Evolutionary conservation across 768 basidiomycete genomes (phyloP).

Genomic region (Serendipita sp.): DNA sequence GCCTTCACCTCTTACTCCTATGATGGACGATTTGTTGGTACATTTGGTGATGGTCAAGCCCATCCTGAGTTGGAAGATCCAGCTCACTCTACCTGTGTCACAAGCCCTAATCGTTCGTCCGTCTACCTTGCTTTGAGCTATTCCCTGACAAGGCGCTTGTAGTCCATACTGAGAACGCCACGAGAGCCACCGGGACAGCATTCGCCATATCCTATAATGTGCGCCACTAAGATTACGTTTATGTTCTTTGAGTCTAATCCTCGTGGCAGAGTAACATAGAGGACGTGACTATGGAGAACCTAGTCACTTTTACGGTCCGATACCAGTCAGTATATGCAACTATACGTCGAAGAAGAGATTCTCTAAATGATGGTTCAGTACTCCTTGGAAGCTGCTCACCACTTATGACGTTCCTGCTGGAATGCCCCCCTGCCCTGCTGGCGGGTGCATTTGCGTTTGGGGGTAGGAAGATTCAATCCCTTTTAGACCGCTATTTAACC

Average conservation of each 20-base stretch:
- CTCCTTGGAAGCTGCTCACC: slow-evolving; percentile 9
- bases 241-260: no score
- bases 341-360: neutral
- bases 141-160: neutral
- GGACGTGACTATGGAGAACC: slow-evolving; percentile 4
- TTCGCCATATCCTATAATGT: slow-evolving; percentile 2
- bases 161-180: neutral
- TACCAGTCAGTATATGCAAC: neutral
- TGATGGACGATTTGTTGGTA: neutral
- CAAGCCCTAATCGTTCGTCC: neutral
- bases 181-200: slow-evolving; percentile 4
- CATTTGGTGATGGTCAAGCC: slow-evolving; percentile 7
- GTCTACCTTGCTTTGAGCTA: neutral
- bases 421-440: slow-evolving; percentile 8
- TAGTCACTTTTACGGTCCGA: slow-evolving; percentile 7
- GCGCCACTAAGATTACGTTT: neutral
- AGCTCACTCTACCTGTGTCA: neutral
- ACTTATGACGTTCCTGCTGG: slow-evolving; percentile 6
- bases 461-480: neutral
- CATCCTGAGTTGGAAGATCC: neutral
- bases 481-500: neutral
- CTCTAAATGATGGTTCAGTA: neutral
- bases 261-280: neutral
- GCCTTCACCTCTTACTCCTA: slow-evolving; percentile 4
- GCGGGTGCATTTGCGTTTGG: slow-evolving; percentile 7